Evolutionary conservation across 106 monocot genomes (phyloP), one percentile per base, ranked within the genome.

Genomic region (Apostasia ramifera): DNA sequence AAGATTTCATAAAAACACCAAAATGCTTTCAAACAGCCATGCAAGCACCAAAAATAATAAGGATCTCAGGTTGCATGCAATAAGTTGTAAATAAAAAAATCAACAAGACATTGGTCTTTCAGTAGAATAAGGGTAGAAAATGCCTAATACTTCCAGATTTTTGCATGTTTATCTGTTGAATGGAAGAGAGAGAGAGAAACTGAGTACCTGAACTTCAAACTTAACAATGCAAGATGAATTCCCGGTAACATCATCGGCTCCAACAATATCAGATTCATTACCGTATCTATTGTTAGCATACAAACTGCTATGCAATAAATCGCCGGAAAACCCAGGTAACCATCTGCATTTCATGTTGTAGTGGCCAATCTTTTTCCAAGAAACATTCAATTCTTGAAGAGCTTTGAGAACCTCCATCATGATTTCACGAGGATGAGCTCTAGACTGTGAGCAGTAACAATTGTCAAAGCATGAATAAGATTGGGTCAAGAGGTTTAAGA

Each of bases 171-270:
- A 26, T 26, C 26, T 26, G 26, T 26, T 40, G 8, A 4, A 52
- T 8, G n/a, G 1, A 53, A 14, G 8, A 52, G 11, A 11, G 48
- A 39, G 3, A 60, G 39, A 37, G 15, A 40, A 26, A 76, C 44
- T 42, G 15, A n/a, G 63, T 78, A 95, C 95, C 95, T 95, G 95
- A 76, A 95, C 71, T 87, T 95, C 92, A 82, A 95, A 95, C 82
- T 95, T 95, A n/a, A 95, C 82, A 13, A 70, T 71, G 59, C 73
- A 84, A 48, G 76, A 63, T 47, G 69, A 67, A 42, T 59, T 78
- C 46, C 59, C 74, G 38, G 63, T 14, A 6, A 67, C 59, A 71
- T 73, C 67, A 70, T 80, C 86, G 57, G 73, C 84, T 75, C 84
- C 86, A 53, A 85, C 77, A 46, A 92, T 84, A 40, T 69, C 57